Base-by-base conservation (phyloP, 2,329 filamentous ascomycete species). In the Paraconiothyrium brasiliense region DNA sequence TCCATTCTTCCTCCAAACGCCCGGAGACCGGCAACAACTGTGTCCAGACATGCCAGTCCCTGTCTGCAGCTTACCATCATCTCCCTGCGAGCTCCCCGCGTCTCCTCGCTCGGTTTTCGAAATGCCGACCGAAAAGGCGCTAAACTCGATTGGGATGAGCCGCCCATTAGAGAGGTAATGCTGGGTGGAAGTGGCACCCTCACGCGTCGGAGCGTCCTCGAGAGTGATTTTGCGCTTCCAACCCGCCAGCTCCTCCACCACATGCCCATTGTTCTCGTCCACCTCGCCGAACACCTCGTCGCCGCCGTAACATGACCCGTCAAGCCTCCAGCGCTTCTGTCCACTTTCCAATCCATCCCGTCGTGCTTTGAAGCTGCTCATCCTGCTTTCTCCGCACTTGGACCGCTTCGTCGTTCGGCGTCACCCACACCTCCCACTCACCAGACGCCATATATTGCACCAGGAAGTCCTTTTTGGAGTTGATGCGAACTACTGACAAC, bases 291-390 rank as follows among this genome's bases (percentile, higher is more conserved):
- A 65, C 65, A 54, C n/a, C 6, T 22, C 58, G 57, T 54, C 60
- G 57, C 59, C 58, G 48, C 61, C 68, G 62, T 66, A 77, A 57
- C 64, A 78, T 79, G 76, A 68, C 70, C 65, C 62, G 62, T 64
- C 67, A 64, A 59, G 57, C 47, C 56, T 54, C 60, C 60, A 54
- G 43, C 62, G 46, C 63, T 54, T 59, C 63, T 57, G 64, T 64
- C 56, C 66, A 63, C 58, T 69, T 66, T 65, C 64, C 71, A 69
- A 71, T 71, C 68, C 69, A 64, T 67, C 65, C 65, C 58, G 65
- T 67, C 65, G 63, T 61, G 67, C 76, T 78, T 65, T 78, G 67
- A 76, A 78, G 74, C 75, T 76, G 61, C 20, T 67, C 74, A 73
- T 72, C 74, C 71, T 71, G 73, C 73, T 64, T 65, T 72, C 75